phyloP scores from a whole-genome alignment of 2,329 filamentous ascomycete species.

The Calonectria pseudoturangicola region DNA sequence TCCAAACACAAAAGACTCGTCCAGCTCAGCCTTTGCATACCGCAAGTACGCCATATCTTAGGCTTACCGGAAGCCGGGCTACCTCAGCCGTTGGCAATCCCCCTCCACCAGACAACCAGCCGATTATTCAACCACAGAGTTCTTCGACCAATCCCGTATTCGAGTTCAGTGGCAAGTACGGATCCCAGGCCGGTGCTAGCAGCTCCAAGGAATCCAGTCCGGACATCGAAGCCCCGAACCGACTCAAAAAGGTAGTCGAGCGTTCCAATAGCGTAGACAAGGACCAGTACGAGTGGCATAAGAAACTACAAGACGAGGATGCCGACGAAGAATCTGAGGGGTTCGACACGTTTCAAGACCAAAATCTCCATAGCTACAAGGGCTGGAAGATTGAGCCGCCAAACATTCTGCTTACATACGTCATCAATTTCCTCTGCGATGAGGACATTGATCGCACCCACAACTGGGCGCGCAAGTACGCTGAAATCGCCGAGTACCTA shows the following conservation, averaged over 20 bases:
- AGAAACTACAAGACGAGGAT: neutral
- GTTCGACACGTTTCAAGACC: neutral
- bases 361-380: conserved; percentile 51
- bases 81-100: neutral
- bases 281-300: neutral
- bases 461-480: conserved; percentile 62
- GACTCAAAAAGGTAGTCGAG: neutral
- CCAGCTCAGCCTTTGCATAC: neutral
- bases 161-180: neutral
- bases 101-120: neutral
- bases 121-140: neutral
- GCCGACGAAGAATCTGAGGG: neutral
- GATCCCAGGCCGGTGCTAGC: neutral
- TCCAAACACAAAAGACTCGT: neutral
- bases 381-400: conserved; percentile 61
- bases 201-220: conserved; percentile 12
- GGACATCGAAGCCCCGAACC: conserved; percentile 2
- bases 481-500: conserved; percentile 63
- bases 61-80: conserved; percentile 4
- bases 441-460: conserved; percentile 66
- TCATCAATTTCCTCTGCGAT: conserved; percentile 68
- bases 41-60: neutral
- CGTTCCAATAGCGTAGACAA: neutral
- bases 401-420: conserved; percentile 56
- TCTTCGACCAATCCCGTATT: neutral